Evolutionary conservation across 2,329 filamentous ascomycete species (phyloP), one percentile per base, ranked within the genome.

Genomic region (Aspergillus piperis): DNA sequence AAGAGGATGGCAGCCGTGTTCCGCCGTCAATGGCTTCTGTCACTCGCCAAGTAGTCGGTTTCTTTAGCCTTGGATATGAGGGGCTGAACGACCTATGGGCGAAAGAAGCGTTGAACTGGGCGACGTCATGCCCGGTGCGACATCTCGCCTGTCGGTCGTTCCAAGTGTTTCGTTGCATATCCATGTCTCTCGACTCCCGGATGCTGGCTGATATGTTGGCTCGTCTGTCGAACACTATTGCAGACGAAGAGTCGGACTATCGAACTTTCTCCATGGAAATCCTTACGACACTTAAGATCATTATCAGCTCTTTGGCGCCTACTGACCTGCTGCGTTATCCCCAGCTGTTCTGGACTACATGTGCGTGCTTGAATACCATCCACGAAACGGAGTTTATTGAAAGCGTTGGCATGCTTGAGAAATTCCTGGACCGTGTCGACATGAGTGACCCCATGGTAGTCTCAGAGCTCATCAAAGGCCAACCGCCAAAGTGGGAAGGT

Each of bases 211-310:
- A 99, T 70, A 99, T 99, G 92, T 86, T 99, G 21, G 93, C 91
- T 11, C 86, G 96, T 50, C 82, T 99, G 32, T 98, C 94, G 1
- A 99, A 98, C 74, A 99, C 95, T 0, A 95, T 99, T 69, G 93
- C 96, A 0, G 94, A 98, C 65, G 92, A 97, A 67, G 92, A 96
- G 70, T 86, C 88, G 0, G 94, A 98, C 77, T 96, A 97, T 57
- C 92, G 97, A 70, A 94, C 92, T 0, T 99, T 99, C 71, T 96
- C 95, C 0, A 94, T 98, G 89, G 96, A 99, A 73, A 98, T 99
- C 59, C 78, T 99, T 56, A 97, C 93, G 0, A 99, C 96, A 0
- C 77, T 99, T 54, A 93, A 96, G 71, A 92, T 92, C 0, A 89
- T 99, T 48, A 96, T 99, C 59, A 85, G 88, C 66, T 95, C 94